These are phyloP conservation scores for Trypethelium eluteriae DNA, from an alignment of 495 filamentous ascomycete species.

Conservation along the genomic window DNA sequence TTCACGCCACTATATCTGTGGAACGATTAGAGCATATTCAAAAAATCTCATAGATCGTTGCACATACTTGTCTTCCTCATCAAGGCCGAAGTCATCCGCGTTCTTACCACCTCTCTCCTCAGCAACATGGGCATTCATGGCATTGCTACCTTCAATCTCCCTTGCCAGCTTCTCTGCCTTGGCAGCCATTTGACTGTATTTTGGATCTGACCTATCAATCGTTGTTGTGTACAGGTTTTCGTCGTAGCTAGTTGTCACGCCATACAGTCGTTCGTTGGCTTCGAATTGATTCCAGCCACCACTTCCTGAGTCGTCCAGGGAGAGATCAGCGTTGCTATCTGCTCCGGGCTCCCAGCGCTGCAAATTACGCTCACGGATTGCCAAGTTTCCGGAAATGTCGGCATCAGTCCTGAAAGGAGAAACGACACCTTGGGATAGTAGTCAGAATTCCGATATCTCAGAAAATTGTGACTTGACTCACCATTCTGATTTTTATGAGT, in stretches of 20 bases:
- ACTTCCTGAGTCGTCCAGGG: conserved; percentile 52
- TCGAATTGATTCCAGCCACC: conserved; percentile 86
- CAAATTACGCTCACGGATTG: conserved; percentile 59
- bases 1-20: conserved; percentile 84
- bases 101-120: conserved; percentile 76
- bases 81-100: conserved; percentile 55
- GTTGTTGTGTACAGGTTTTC: conserved; percentile 90
- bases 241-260: conserved; percentile 77
- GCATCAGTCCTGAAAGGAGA: conserved; percentile 74
- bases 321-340: conserved; percentile 55
- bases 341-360: conserved; percentile 74
- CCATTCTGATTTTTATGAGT: conserved; percentile 61
- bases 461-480: conserved; percentile 36
- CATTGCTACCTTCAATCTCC: conserved; percentile 70
- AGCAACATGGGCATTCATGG: conserved; percentile 69
- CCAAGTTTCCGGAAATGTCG: conserved; percentile 66
- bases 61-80: conserved; percentile 85
- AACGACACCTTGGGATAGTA: conserved; percentile 37
- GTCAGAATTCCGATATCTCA: not conserved
- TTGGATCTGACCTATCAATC: conserved; percentile 73
- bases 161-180: conserved; percentile 75
- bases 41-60: conserved; percentile 17
- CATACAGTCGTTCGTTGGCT: conserved; percentile 78
- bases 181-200: conserved; percentile 67
- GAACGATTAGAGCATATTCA: conserved; percentile 28